Percentiles rank a stretch among this genome's conserved stretches.
Evolutionary conservation across 768 basidiomycete species (phyloP).

Genomic region (Macrolepiota dolichaula): DNA sequence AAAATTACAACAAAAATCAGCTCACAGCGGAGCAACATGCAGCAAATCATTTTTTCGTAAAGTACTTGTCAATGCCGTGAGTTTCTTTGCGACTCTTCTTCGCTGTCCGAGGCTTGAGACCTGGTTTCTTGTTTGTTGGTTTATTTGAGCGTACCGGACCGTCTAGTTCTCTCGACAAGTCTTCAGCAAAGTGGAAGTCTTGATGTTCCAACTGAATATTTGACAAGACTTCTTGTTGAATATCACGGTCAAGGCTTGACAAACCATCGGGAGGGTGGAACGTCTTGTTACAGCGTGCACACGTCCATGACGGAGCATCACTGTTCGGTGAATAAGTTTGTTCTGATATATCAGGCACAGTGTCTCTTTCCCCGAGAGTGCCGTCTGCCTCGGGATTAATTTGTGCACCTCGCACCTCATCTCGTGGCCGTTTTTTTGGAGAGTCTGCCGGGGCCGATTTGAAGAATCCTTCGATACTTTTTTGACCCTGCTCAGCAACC

Average conservation of each 20-base stretch:
- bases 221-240: conserved; percentile 33
- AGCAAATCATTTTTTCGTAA: conserved; percentile 26
- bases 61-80: conserved; percentile 39
- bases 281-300: conserved; percentile 52
- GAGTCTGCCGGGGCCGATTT: conserved; percentile 30
- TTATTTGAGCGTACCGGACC: conserved; percentile 14
- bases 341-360: conserved; percentile 3
- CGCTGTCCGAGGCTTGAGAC: conserved; percentile 15
- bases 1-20: not conserved
- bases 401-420: conserved; percentile 18
- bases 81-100: conserved; percentile 28
- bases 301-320: conserved; percentile 41
- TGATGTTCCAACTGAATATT: conserved; percentile 67
- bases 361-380: not conserved
- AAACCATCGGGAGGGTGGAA: conserved; percentile 30
- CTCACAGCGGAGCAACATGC: not conserved
- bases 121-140: conserved; percentile 10
- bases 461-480: conserved; percentile 87
- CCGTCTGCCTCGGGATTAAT: not conserved
- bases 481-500: conserved; percentile 72
- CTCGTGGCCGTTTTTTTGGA: conserved; percentile 37
- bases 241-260: conserved; percentile 22
- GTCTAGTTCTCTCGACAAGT: conserved; percentile 51
- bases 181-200: conserved; percentile 88
- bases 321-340: conserved; percentile 3